These are phyloP conservation scores for Pyricularia pennisetigena DNA, from an alignment of 2,329 filamentous ascomycete genomes.

Conservation along the genomic window DNA sequence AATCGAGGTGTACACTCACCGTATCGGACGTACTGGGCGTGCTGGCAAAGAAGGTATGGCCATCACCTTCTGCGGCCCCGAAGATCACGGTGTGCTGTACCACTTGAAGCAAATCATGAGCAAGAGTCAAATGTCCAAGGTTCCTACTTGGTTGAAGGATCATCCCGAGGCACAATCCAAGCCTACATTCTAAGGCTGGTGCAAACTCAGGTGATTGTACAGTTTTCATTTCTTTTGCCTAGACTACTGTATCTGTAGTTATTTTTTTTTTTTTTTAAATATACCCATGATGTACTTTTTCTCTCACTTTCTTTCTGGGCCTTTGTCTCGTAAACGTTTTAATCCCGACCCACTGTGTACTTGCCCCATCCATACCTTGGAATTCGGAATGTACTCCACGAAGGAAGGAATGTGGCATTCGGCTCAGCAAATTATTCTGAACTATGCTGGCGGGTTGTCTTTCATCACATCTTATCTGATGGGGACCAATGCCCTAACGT, in stretches of 20 bases:
- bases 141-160: slow-evolving; percentile 82
- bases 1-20: slow-evolving; percentile 94
- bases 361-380: background rate
- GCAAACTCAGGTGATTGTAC: background rate
- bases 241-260: background rate
- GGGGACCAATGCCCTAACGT: background rate
- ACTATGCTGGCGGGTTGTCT: background rate
- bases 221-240: background rate
- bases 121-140: slow-evolving; percentile 79
- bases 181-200: slow-evolving; percentile 29
- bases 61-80: slow-evolving; percentile 87
- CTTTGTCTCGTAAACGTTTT: background rate
- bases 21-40: slow-evolving; percentile 93
- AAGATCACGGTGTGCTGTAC: slow-evolving; percentile 85
- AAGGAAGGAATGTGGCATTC: background rate
- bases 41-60: slow-evolving; percentile 94
- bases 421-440: background rate
- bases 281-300: background rate
- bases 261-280: background rate
- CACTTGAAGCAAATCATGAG: slow-evolving; percentile 92
- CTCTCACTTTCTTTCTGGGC: background rate
- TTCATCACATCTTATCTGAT: background rate
- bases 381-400: background rate
- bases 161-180: slow-evolving; percentile 90
- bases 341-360: background rate